phyloP scores from a whole-genome alignment of 352 stramenopile species.

The Peronosclerospora sorghi region DNA sequence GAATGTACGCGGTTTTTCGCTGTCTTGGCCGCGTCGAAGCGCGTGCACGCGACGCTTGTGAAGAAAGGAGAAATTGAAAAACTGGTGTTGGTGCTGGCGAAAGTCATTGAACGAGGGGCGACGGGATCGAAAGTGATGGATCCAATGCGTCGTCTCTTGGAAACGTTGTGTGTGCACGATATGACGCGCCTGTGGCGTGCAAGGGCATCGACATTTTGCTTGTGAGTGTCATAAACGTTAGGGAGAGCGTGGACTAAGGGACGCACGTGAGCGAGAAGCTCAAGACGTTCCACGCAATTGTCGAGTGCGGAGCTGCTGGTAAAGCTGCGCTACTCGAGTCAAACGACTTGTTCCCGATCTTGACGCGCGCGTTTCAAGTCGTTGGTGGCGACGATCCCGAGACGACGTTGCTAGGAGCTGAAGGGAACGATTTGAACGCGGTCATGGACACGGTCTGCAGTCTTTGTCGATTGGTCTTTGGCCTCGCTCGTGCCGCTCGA shows the following conservation, averaged over 20 bases:
- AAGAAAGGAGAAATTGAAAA: constrained; percentile 47
- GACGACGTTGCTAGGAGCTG: no score
- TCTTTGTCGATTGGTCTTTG: no score
- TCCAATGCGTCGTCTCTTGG: constrained; percentile 36
- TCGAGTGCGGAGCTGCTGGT: constrained; percentile 31
- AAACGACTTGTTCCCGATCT: no score
- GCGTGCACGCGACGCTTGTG: constrained; percentile 35
- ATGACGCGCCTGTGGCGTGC: constrained; percentile 48
- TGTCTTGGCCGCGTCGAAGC: constrained; percentile 13
- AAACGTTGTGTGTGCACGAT: constrained; percentile 47
- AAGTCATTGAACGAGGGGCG: constrained; percentile 13
- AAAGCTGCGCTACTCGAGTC: no score
- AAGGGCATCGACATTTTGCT: constrained; percentile 58
- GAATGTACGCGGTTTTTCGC: constrained; percentile 41
- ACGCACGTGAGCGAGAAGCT: constrained; percentile 37
- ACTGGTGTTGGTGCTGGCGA: constrained; percentile 35
- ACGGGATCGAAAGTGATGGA: constrained; percentile 18
- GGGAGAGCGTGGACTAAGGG: constrained; percentile 3
- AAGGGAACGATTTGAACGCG: no score
- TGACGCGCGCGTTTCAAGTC: no score
- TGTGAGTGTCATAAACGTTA: constrained; percentile 20
- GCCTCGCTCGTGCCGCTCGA: no score
- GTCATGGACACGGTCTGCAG: no score
- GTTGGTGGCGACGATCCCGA: no score
- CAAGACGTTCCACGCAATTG: constrained; percentile 52